Conservation (phyloP, 257 asterid genomes). For the Datura wrightii region DNA sequence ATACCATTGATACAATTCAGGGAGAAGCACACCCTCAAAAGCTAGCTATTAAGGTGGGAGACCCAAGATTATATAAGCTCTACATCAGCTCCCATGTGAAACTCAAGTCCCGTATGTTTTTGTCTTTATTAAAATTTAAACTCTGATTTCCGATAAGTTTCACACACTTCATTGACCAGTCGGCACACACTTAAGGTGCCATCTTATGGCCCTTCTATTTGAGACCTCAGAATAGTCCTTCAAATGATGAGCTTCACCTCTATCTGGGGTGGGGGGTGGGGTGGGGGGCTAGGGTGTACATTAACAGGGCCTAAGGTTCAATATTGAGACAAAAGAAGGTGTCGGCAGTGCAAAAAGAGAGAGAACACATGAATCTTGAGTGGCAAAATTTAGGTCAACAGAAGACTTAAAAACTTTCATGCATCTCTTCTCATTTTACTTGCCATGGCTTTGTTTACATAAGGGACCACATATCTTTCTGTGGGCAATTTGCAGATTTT, state of each 20-base stretch:
- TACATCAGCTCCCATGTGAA: too few species aligned
- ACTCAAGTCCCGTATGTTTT: too few species aligned
- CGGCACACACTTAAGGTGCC: neutral
- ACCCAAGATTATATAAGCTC: too few species aligned
- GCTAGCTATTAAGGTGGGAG: too few species aligned
- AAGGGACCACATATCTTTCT: slow-evolving; percentile 37
- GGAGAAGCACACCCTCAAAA: too few species aligned
- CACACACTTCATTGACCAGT: neutral
- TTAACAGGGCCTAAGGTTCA: neutral
- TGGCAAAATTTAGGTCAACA: neutral
- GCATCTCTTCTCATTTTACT: neutral
- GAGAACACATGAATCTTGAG: slow-evolving; percentile 31
- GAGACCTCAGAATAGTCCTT: neutral
- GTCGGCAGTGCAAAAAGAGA: slow-evolving; percentile 56
- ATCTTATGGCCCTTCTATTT: neutral
- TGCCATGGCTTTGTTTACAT: neutral
- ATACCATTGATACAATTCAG: too few species aligned
- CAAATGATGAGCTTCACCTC: slow-evolving; percentile 13
- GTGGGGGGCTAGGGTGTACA: too few species aligned
- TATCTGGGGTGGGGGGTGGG: neutral
- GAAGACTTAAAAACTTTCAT: neutral
- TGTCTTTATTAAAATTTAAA: too few species aligned
- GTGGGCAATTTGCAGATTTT: slow-evolving; percentile 19
- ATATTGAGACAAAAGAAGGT: slow-evolving; percentile 34
- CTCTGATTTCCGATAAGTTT: neutral